Conservation (phyloP, 306 rosid genomes). For the Albizia julibrissin region DNA sequence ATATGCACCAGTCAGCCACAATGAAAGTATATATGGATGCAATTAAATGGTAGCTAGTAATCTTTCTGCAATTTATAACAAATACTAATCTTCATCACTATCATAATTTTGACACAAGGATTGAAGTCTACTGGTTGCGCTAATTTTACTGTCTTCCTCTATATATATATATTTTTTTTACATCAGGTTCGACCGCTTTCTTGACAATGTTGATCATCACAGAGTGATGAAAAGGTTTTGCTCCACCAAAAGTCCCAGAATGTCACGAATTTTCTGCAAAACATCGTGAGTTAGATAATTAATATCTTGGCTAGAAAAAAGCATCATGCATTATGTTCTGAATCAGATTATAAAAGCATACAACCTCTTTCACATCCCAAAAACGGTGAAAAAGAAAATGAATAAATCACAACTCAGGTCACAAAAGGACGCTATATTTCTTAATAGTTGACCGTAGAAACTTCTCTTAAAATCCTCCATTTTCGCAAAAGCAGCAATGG, state of each 20-base stretch:
- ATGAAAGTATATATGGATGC: not conserved
- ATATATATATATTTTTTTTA: no score
- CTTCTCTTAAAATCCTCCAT: not conserved
- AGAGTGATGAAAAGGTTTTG: conserved; percentile 48
- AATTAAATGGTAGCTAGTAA: conserved; percentile 3
- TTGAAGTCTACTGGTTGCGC: conserved; percentile 33
- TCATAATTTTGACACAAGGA: conserved; percentile 57
- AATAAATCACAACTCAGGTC: not conserved
- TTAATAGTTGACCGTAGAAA: no score
- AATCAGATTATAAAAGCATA: conserved; percentile 3
- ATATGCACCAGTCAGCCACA: not conserved
- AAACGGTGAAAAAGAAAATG: not conserved
- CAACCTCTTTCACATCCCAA: not conserved
- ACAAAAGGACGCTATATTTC: no score
- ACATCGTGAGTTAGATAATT: conserved; percentile 6
- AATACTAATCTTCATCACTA: conserved; percentile 51
- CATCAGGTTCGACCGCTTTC: conserved; percentile 48
- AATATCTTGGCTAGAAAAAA: not conserved
- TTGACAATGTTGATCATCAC: conserved; percentile 51
- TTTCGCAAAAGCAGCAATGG: not conserved
- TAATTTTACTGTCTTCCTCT: conserved; percentile 29
- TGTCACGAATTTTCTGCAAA: conserved; percentile 47
- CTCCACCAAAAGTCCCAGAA: conserved; percentile 39
- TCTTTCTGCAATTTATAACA: conserved; percentile 9
- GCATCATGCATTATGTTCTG: not conserved